A percentile compares a stretch with the other conserved stretches of the same genome.
Conservation (phyloP, 768 basidiomycete genomes). For the Saitozyma sp. region DNA sequence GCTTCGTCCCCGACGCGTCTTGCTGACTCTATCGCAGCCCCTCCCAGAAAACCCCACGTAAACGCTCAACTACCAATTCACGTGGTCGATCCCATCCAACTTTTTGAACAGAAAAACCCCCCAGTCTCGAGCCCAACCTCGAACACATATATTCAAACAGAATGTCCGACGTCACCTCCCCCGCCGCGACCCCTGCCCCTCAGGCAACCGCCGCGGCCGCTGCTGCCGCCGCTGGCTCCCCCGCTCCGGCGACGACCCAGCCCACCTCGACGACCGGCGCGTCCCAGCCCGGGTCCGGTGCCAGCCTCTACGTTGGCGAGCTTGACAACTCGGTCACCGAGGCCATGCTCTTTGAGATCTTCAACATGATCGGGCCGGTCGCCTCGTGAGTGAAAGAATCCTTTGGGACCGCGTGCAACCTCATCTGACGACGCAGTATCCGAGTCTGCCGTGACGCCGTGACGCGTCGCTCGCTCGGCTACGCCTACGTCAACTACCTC, state of each 20-base stretch:
- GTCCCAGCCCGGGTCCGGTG: constrained; percentile 27
- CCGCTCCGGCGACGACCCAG: constrained; percentile 29
- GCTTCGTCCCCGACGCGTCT: too few species aligned
- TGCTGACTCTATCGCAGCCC: constrained; percentile 5
- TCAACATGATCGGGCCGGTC: constrained; percentile 99
- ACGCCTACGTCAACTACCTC: constrained; percentile 99
- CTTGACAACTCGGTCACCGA: constrained; percentile 97
- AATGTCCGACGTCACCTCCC: constrained; percentile 19
- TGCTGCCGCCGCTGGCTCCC: constrained; percentile 35
- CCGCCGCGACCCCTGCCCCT: constrained; percentile 26
- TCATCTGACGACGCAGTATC: constrained; percentile 61
- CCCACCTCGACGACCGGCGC: constrained; percentile 20
- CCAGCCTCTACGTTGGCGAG: constrained; percentile 96
- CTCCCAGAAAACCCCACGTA: constrained; percentile 46
- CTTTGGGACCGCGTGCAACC: not conserved
- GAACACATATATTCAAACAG: constrained; percentile 14
- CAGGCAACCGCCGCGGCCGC: constrained; percentile 30
- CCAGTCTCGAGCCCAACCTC: constrained; percentile 9
- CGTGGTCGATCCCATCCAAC: constrained; percentile 46
- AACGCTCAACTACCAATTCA: constrained; percentile 37
- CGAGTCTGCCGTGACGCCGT: constrained; percentile 99
- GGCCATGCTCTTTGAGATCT: constrained; percentile 99
- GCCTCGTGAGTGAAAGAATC: constrained; percentile 67
- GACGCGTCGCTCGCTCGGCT: constrained; percentile 97
- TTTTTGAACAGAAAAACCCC: constrained; percentile 10